A percentile compares a stretch with the other conserved stretches of the same genome.
These are phyloP conservation scores for Aspergillus baeticus DNA, from an alignment of 495 filamentous ascomycete genomes.

Conservation along the genomic window DNA sequence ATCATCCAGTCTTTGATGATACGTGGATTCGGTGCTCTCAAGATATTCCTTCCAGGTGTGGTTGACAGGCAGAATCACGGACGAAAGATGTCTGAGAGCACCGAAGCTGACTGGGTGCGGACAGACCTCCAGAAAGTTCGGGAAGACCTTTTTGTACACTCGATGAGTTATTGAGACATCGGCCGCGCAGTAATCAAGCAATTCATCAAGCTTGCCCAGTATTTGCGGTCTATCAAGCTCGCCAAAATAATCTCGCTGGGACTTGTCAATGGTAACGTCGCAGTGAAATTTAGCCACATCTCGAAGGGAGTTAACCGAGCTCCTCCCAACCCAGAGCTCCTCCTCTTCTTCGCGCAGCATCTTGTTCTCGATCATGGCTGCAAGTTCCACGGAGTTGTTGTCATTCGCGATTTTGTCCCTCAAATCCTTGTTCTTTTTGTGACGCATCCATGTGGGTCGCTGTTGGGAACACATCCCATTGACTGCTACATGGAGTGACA, in stretches of 20 bases:
- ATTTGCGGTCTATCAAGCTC: constrained; percentile 73
- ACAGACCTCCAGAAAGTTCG: constrained; percentile 80
- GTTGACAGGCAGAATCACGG: constrained; percentile 88
- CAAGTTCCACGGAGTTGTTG: constrained; percentile 66
- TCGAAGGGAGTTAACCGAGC: constrained; percentile 90
- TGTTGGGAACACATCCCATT: constrained; percentile 99
- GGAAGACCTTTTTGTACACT: constrained; percentile 90
- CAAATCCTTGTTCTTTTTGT: constrained; percentile 83
- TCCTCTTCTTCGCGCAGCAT: constrained; percentile 77
- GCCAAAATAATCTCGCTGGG: constrained; percentile 81
- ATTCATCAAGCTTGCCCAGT: constrained; percentile 65
- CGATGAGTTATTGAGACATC: constrained; percentile 91
- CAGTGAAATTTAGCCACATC: constrained; percentile 98
- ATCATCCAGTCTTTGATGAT: constrained; percentile 68
- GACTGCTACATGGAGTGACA: constrained; percentile 96
- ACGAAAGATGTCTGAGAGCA: constrained; percentile 85
- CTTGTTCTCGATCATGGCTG: constrained; percentile 65
- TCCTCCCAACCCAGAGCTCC: constrained; percentile 91
- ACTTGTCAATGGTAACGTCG: constrained; percentile 87
- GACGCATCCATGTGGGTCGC: constrained; percentile 93
- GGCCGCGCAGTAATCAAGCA: constrained; percentile 93
- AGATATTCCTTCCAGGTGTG: constrained; percentile 85
- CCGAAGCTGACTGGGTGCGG: constrained; percentile 98
- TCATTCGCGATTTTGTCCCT: constrained; percentile 76
- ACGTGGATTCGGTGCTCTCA: constrained; percentile 77